Evolutionary conservation across 805 yeast species (phyloP).

Genomic region (Saturnispora zaruensis): DNA sequence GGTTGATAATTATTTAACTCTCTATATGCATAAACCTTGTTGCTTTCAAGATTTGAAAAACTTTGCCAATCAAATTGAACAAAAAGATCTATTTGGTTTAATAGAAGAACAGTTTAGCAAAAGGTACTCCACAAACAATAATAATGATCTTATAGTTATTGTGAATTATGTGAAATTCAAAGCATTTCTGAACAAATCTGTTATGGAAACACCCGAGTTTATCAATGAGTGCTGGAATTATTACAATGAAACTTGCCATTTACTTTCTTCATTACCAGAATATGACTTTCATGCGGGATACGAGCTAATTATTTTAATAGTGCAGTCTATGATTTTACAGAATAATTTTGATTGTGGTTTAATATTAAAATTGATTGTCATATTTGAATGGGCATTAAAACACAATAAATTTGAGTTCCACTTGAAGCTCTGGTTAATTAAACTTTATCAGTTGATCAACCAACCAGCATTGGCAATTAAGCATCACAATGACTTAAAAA

Average conservation of each 20-base stretch:
- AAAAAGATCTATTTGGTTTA: background rate
- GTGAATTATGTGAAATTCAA: conserved; percentile 38
- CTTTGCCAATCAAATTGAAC: conserved; percentile 2
- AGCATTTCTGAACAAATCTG: conserved; percentile 23
- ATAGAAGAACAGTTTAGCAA: conserved; percentile 11
- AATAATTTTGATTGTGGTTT: conserved; percentile 19
- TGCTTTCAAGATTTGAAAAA: conserved; percentile 51
- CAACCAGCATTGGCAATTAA: conserved; percentile 39
- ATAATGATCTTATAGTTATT: conserved; percentile 18
- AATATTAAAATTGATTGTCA: conserved; percentile 34
- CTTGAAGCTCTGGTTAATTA: conserved; percentile 61
- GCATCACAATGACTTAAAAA: conserved; percentile 46
- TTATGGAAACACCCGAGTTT: conserved; percentile 19
- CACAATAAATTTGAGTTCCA: conserved; percentile 68
- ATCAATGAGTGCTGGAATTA: conserved; percentile 29
- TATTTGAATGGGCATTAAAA: conserved; percentile 48
- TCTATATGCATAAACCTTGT: conserved; percentile 50
- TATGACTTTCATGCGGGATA: conserved; percentile 70
- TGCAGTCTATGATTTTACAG: conserved; percentile 27
- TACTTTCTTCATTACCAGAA: conserved; percentile 34
- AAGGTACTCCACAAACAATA: conserved; percentile 12
- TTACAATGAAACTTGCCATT: conserved; percentile 33
- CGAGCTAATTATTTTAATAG: conserved; percentile 52
- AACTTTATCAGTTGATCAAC: conserved; percentile 53
- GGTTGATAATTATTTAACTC: conserved; percentile 33